Evolutionary conservation across 1,139 yeast genomes (phyloP).

Genomic region (Suhomyces coccinellae): DNA sequence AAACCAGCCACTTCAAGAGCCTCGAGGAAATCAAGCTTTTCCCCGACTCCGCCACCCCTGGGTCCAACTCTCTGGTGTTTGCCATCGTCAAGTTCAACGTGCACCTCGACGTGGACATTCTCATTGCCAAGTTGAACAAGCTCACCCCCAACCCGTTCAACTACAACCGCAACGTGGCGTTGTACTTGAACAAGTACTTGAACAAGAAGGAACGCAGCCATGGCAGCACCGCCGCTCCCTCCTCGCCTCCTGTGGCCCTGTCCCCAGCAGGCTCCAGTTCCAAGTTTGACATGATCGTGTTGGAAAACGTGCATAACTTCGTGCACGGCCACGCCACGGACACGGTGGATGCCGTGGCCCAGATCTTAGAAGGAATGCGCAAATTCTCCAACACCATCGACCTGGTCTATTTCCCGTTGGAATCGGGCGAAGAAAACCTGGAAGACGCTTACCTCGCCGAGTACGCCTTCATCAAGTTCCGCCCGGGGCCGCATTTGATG

Average conservation of each 20-base stretch:
- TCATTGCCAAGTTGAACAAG: constrained; percentile 24
- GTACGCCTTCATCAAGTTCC: constrained; percentile 36
- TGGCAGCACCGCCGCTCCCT: not conserved
- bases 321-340: constrained; percentile 20
- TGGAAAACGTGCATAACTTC: constrained; percentile 45
- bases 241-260: not conserved
- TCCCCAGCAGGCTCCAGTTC: constrained; percentile 3
- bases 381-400: constrained; percentile 41
- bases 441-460: constrained; percentile 19
- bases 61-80: constrained; percentile 17
- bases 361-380: constrained; percentile 29
- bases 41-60: constrained; percentile 2
- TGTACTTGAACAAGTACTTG: constrained; percentile 18
- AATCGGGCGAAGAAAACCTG: constrained; percentile 11
- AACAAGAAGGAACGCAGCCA: constrained; percentile 22
- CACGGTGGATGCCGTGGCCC: not conserved
- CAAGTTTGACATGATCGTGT: constrained; percentile 37
- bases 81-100: constrained; percentile 40
- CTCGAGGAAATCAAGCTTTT: constrained; percentile 33
- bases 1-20: constrained; percentile 27
- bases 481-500: constrained; percentile 13
- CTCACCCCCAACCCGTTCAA: constrained; percentile 34
- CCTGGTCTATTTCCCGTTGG: constrained; percentile 46
- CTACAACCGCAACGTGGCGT: constrained; percentile 23
- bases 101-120: constrained; percentile 37